phyloP scores from a whole-genome alignment of 495 filamentous ascomycete genomes.

The Clavariopsis aquatica region DNA sequence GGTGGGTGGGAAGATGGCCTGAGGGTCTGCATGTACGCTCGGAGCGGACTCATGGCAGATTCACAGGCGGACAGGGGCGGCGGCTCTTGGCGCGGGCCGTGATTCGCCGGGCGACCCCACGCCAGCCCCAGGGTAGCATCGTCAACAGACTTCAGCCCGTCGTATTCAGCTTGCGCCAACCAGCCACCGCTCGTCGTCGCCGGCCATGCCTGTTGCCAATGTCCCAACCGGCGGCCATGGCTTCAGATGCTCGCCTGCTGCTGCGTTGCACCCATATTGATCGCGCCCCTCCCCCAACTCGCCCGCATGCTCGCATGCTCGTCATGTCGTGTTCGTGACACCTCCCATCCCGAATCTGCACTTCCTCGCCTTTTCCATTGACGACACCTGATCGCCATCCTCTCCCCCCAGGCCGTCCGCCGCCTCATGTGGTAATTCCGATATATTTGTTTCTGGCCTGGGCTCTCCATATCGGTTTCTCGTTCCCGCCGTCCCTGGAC shows the following conservation, averaged over 20 bases:
- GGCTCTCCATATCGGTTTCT: background rate
- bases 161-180: slow-evolving; percentile 29
- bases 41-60: too few relatives aligned
- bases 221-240: background rate
- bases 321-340: background rate
- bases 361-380: background rate
- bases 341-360: background rate
- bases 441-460: background rate
- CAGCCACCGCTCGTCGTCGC: background rate
- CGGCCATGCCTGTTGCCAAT: background rate
- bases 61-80: background rate
- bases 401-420: background rate
- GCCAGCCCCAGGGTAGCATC: slow-evolving; percentile 9
- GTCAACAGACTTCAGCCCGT: slow-evolving; percentile 8
- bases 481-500: background rate
- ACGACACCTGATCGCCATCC: background rate
- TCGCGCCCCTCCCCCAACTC: background rate
- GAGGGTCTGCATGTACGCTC: too few relatives aligned
- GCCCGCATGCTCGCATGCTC: background rate
- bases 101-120: background rate
- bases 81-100: background rate
- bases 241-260: background rate
- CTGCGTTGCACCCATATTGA: slow-evolving; percentile 10
- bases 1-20: background rate
- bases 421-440: background rate